These are phyloP conservation scores for Breynia disticha DNA, from an alignment of 441 rosid genomes.

Conservation along the genomic window DNA sequence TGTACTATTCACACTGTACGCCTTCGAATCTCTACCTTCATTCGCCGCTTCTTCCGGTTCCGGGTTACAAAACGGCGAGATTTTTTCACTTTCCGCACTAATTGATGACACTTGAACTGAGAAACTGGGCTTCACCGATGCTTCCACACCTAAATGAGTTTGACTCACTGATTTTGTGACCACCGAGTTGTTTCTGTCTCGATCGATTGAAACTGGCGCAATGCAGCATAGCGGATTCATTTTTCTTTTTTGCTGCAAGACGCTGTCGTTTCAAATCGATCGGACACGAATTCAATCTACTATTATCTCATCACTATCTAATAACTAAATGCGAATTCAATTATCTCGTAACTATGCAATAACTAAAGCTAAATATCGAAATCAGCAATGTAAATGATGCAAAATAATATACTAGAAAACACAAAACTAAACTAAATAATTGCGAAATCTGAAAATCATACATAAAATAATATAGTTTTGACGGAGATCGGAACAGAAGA, in stretches of 20 bases:
- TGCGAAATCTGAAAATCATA: no score
- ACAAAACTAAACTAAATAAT: no score
- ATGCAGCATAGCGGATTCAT: slow-evolving; percentile 99
- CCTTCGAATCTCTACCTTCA: slow-evolving; percentile 40
- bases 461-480: no score
- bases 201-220: slow-evolving; percentile 94
- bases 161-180: slow-evolving; percentile 42
- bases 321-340: no score
- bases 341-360: no score
- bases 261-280: background rate
- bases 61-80: slow-evolving; percentile 13
- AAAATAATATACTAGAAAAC: no score
- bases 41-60: slow-evolving; percentile 21
- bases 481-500: no score
- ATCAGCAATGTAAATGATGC: no score
- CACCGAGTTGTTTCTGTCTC: slow-evolving; percentile 57
- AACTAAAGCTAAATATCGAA: no score
- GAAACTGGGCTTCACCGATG: slow-evolving; percentile 29
- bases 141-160: slow-evolving; percentile 27
- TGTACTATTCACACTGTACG: slow-evolving; percentile 28
- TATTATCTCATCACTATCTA: no score
- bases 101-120: slow-evolving; percentile 58
- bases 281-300: background rate
- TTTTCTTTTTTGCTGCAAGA: background rate
- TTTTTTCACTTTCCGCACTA: slow-evolving; percentile 40